Evolutionary conservation across 2,329 filamentous ascomycete species (phyloP).

Genomic region (Fusarium sp.): DNA sequence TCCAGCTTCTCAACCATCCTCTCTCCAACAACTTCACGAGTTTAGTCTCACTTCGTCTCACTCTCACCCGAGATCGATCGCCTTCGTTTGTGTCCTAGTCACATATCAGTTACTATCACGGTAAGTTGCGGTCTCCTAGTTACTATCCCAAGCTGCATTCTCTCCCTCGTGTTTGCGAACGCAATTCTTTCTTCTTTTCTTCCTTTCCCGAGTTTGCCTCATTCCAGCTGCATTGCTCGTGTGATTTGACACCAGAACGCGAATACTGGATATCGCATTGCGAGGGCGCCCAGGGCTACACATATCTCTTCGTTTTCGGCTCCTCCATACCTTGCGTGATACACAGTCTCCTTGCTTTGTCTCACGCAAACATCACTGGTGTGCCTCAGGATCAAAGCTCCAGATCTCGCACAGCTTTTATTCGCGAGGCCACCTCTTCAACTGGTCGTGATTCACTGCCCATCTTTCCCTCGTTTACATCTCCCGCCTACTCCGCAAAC

Average conservation of each 20-base stretch:
- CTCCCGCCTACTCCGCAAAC: slow-evolving; percentile 16
- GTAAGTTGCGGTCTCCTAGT: slow-evolving; percentile 23
- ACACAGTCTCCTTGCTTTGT: slow-evolving; percentile 48
- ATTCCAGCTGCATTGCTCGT: slow-evolving; percentile 24
- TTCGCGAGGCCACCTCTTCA: slow-evolving; percentile 17
- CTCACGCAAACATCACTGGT: slow-evolving; percentile 50
- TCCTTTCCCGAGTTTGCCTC: not conserved
- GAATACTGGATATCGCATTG: slow-evolving; percentile 35
- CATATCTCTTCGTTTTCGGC: slow-evolving; percentile 36
- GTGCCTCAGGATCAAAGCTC: slow-evolving; percentile 29
- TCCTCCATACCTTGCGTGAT: slow-evolving; percentile 40
- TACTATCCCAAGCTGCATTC: slow-evolving; percentile 3
- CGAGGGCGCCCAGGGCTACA: slow-evolving; percentile 25
- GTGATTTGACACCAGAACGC: slow-evolving; percentile 18
- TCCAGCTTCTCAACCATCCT: slow-evolving; percentile 45
- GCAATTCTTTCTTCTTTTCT: not conserved
- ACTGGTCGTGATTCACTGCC: slow-evolving; percentile 33
- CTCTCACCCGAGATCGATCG: slow-evolving; percentile 38
- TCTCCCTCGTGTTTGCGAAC: not conserved
- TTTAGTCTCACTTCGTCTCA: slow-evolving; percentile 38
- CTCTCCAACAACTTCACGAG: slow-evolving; percentile 33
- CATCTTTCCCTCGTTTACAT: slow-evolving; percentile 17
- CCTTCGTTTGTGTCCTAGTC: slow-evolving; percentile 41
- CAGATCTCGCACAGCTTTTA: slow-evolving; percentile 26
- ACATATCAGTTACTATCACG: slow-evolving; percentile 37